These are phyloP conservation scores for Moesziomyces antarcticus DNA, from an alignment of 1,284 basidiomycete genomes.

Conservation along the genomic window DNA sequence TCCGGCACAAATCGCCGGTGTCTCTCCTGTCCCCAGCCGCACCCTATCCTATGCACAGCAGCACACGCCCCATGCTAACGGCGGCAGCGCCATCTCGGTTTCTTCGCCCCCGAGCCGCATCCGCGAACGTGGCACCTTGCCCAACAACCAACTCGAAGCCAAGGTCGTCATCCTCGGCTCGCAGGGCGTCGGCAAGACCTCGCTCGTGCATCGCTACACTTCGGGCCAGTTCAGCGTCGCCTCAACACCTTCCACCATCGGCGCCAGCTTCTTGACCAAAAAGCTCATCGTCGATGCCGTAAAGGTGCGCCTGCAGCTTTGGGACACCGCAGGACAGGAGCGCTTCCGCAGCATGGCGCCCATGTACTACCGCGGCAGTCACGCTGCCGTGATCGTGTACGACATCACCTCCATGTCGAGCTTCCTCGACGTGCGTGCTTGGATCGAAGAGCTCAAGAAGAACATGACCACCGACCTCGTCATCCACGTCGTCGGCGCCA, in stretches of 20 bases:
- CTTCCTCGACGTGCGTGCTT: constrained; percentile 89
- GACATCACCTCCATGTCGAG: constrained; percentile 92
- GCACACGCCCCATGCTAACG: constrained; percentile 6
- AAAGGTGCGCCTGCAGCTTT: constrained; percentile 81
- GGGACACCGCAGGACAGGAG: constrained; percentile 99
- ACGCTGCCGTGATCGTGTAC: constrained; percentile 94
- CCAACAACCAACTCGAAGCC: constrained; percentile 76
- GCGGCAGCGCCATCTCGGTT: constrained; percentile 9
- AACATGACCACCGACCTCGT: constrained; percentile 80
- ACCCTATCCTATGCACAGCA: constrained; percentile 22
- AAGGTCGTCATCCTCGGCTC: constrained; percentile 98
- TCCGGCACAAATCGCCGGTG: neutral
- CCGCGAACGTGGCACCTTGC: constrained; percentile 27
- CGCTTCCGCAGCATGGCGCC: constrained; percentile 92
- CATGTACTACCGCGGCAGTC: constrained; percentile 98
- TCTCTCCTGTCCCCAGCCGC: constrained; percentile 25
- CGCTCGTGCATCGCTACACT: constrained; percentile 90
- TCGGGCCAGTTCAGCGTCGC: constrained; percentile 72
- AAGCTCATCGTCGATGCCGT: constrained; percentile 88
- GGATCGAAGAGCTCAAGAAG: constrained; percentile 87
- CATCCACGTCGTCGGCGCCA: constrained; percentile 91
- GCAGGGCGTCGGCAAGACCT: constrained; percentile 95
- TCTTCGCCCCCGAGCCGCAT: constrained; percentile 17
- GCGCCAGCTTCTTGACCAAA: constrained; percentile 93
- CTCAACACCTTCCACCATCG: constrained; percentile 78